Percentiles rank a stretch among this genome's conserved stretches.
These are phyloP conservation scores for Dipsacomyces acuminosporus DNA, from an alignment of 371 early-diverging fungal genomes.

Conservation along the genomic window DNA sequence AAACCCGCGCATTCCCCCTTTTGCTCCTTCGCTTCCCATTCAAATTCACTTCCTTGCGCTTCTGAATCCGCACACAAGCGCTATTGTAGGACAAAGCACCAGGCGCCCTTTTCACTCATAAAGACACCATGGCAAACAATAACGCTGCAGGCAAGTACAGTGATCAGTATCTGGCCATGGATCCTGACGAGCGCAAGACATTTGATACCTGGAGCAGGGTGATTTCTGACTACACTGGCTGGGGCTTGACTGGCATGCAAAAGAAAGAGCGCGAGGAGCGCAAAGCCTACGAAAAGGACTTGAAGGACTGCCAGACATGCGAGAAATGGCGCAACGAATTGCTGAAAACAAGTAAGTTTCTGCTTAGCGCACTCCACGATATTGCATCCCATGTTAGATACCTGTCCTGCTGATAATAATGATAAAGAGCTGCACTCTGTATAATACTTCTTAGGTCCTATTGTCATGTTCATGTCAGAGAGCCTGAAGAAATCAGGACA, in stretches of 20 bases:
- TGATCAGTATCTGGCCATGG: conserved; percentile 28
- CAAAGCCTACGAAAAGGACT: conserved; percentile 51
- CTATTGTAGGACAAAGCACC: too few species aligned
- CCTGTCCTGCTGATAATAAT: too few species aligned
- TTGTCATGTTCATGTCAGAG: conserved; percentile 80
- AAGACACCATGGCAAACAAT: neutral
- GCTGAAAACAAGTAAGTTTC: conserved; percentile 50
- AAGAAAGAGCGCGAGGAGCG: conserved; percentile 33
- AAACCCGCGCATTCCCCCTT: too few species aligned
- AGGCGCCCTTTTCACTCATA: too few species aligned
- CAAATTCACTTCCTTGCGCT: too few species aligned
- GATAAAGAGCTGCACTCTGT: too few species aligned
- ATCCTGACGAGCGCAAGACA: conserved; percentile 18
- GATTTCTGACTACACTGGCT: conserved; percentile 51
- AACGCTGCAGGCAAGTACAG: conserved; percentile 10
- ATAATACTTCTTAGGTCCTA: conserved; percentile 50
- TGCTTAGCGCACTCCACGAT: too few species aligned
- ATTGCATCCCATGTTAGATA: too few species aligned
- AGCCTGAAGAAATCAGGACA: conserved; percentile 67
- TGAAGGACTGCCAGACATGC: conserved; percentile 58
- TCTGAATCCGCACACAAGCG: too few species aligned
- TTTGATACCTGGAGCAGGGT: conserved; percentile 26
- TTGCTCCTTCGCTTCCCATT: too few species aligned
- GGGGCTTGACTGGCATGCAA: conserved; percentile 56
- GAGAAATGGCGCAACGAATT: conserved; percentile 69